These are phyloP conservation scores for Haplosporangium gracile DNA, from an alignment of 192 early-diverging fungal species.

Conservation along the genomic window DNA sequence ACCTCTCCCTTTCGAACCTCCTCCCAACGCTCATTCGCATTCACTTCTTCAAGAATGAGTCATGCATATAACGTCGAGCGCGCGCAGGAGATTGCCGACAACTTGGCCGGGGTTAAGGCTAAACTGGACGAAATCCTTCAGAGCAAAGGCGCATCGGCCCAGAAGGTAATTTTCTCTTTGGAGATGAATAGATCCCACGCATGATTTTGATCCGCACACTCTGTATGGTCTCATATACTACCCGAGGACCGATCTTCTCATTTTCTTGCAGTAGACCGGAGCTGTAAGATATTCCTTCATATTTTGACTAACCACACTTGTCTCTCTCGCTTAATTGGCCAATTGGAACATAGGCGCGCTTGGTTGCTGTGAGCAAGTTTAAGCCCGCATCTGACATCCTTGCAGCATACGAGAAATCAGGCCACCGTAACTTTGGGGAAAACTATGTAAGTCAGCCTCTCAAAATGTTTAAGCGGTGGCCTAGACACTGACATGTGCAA, in stretches of 20 bases:
- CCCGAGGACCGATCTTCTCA: background rate
- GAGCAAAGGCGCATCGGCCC: conserved; percentile 10
- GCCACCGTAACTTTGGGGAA: conserved; percentile 97
- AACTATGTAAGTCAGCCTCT: conserved; percentile 80
- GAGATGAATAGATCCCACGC: background rate
- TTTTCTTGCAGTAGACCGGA: background rate
- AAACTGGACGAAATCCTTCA: conserved; percentile 19
- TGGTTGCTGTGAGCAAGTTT: conserved; percentile 96
- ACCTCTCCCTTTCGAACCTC: background rate
- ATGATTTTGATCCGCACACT: background rate
- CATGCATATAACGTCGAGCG: conserved; percentile 28
- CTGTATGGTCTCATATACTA: background rate
- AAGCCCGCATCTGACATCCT: conserved; percentile 88
- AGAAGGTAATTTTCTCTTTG: background rate
- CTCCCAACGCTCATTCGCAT: background rate
- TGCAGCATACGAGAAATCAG: conserved; percentile 77
- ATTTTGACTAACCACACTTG: background rate
- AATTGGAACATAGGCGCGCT: conserved; percentile 57
- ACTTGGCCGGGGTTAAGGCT: conserved; percentile 13
- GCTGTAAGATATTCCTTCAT: background rate
- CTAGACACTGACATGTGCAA: background rate
- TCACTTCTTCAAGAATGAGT: conserved; percentile 12
- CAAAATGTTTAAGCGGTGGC: background rate
- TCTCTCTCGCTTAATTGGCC: background rate
- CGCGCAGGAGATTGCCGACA: conserved; percentile 36